Evolutionary conservation across 2,329 filamentous ascomycete genomes (phyloP).

Genomic region (Cercospora sp.): DNA sequence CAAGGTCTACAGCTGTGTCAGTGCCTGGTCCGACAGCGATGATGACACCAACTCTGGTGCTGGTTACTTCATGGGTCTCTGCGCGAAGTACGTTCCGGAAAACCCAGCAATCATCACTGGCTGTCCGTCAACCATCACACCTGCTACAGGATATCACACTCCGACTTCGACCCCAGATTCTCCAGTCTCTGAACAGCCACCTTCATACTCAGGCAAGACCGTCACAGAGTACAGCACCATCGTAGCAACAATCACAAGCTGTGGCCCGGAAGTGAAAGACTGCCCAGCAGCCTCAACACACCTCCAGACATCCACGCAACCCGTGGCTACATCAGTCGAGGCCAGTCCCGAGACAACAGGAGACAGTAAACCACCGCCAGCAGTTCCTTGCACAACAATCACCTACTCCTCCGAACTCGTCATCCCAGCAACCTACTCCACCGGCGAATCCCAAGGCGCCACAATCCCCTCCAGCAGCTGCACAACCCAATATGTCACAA

Average conservation of each 20-base stretch:
- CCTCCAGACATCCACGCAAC: slow-evolving; percentile 19
- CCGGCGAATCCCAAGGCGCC: slow-evolving; percentile 36
- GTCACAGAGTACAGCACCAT: slow-evolving; percentile 32
- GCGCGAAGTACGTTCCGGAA: slow-evolving; percentile 67
- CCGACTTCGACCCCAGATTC: slow-evolving; percentile 18
- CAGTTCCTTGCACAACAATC: slow-evolving; percentile 43
- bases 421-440: slow-evolving; percentile 41
- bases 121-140: slow-evolving; percentile 61
- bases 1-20: slow-evolving; percentile 78
- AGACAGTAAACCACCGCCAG: slow-evolving; percentile 27
- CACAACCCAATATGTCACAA: slow-evolving; percentile 40
- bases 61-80: slow-evolving; percentile 88
- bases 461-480: slow-evolving; percentile 37
- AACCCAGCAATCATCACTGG: slow-evolving; percentile 87
- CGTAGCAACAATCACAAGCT: slow-evolving; percentile 44
- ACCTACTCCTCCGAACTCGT: slow-evolving; percentile 42
- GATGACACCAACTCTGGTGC: slow-evolving; percentile 69
- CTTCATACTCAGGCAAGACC: slow-evolving; percentile 16
- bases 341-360: slow-evolving; percentile 8
- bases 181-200: slow-evolving; percentile 12
- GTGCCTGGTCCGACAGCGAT: slow-evolving; percentile 68
- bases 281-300: slow-evolving; percentile 37
- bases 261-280: slow-evolving; percentile 41
- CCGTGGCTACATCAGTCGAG: slow-evolving; percentile 26
- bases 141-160: slow-evolving; percentile 39